These are phyloP conservation scores for Mortierella sp. DNA, from an alignment of 371 early-diverging fungal species.

Conservation along the genomic window DNA sequence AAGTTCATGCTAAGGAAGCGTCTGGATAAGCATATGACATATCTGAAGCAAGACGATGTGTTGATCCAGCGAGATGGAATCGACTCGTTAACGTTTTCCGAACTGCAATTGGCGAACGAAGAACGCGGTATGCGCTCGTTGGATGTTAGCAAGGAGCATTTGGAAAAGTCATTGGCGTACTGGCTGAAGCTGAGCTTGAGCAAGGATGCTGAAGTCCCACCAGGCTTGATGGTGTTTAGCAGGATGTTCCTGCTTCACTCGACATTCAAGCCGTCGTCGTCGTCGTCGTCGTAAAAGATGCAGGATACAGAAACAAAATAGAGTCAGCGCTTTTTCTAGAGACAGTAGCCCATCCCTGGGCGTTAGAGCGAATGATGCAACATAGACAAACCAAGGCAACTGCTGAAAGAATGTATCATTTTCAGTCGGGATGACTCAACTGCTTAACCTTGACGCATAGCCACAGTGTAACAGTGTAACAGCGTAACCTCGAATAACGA, in stretches of 20 bases:
- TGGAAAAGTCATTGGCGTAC: constrained; percentile 64
- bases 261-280: constrained; percentile 52
- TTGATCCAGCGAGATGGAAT: constrained; percentile 64
- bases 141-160: constrained; percentile 57
- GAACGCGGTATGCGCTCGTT: constrained; percentile 75
- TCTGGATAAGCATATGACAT: constrained; percentile 62
- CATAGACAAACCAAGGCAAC: too few species aligned
- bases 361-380: too few species aligned
- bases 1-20: constrained; percentile 64
- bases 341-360: too few species aligned
- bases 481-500: too few species aligned
- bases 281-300: too few species aligned
- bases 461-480: too few species aligned
- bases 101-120: constrained; percentile 65
- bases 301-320: too few species aligned
- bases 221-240: constrained; percentile 68
- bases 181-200: constrained; percentile 62
- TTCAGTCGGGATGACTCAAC: too few species aligned
- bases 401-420: too few species aligned
- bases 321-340: too few species aligned
- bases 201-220: constrained; percentile 55
- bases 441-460: too few species aligned
- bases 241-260: constrained; percentile 71
- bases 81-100: constrained; percentile 55
- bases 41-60: constrained; percentile 64